Base-by-base conservation (phyloP, 2,329 filamentous ascomycete species). In the Pseudogymnoascus sp. region DNA sequence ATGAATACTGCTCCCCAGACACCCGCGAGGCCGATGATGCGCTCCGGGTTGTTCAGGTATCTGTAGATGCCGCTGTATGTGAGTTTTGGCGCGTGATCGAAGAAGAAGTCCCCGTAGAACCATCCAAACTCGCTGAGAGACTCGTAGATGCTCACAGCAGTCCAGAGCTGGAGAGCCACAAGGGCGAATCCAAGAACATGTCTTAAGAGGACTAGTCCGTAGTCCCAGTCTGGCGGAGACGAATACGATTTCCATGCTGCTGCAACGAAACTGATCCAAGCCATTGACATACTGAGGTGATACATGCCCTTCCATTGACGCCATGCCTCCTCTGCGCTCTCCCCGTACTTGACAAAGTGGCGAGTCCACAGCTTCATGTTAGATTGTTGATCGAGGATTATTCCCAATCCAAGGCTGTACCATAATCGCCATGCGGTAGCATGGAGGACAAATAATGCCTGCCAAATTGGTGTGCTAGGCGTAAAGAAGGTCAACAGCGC, bases 81-180 rank as follows among this genome's bases (percentile, higher is more conserved):
- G 66, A 97, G 82, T 76, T 95, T 96, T 11, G 89, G 88, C 10
- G 88, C 85, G 53, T 91, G 89, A 66, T 97, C 91, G 73, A 95
- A 97, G 81, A 99, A 97, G 80, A 97, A 99, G 74, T 99, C 95
- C 16, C 95, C 95, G 72, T 93, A 97, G 80, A 97, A 97, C 93
- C 93, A 99, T 70, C 95, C 95, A 71, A 97, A 99, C 73, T 99
- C 95, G 63, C 95, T 95, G 0, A 99, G 85, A 1, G 91, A 96
- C 60, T 97, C 92, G 75, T 97, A 96, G 69, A 97, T 93, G 75
- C 92, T 97, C 67, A 90, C 81, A 1, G 91, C 89, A 1, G 93
- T 96, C 95, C 95, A 99, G 16, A 96, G 77, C 72, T 99, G 95
- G 60, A 99, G 82, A 10, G 89, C 87, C 64, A 97, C 86, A 67